Base-by-base conservation (phyloP, 2,329 filamentous ascomycete species). In the Periconia sp. region DNA sequence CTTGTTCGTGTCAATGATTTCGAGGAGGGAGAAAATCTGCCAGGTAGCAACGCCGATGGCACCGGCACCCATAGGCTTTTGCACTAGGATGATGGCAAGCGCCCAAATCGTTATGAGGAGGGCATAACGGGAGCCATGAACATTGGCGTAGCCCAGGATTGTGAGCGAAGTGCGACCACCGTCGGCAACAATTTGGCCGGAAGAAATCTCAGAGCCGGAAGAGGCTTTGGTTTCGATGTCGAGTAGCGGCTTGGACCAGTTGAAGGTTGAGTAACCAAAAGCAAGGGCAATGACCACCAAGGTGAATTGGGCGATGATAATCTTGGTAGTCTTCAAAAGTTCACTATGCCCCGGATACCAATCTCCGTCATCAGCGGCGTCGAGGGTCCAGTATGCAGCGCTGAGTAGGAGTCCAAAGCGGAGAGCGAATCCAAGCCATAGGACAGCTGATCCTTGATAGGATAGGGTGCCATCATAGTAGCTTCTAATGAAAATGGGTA, bases 31-130 rank as follows among this genome's bases (percentile, higher is more conserved):
- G 48, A 99, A 83, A 30, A 96, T 85, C 72, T 96, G 92, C 84
- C 92, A 92, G 47, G 91, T 76, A 70, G 94, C 84, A 36, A 97
- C 77, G 6, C 83, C 88, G 36, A 97, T 81, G 1, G 91, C 85
- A 36, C 90, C 92, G 44, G 86, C 85, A 37, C 94, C 94, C 89
- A 99, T 95, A 12, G 94, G 94, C 68, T 97, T 97, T 51, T 92
- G 88, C 18, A 97, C 79, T 6, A 96, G 79, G 40, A 90, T 82
- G 43, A 91, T 83, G 1, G 85, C 87, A 7, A 89, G 79, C 18
- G 89, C 79, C 69, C 95, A 84, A 64, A 92, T 90, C 54, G 89
- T 77, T 3, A 91, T 81, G 5, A 97, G 80, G 23, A 97, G 77
- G 54, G 96, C 85, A 71, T 95, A 97, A 19, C 92, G 87, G 1